Evolutionary conservation across 2,329 filamentous ascomycete species (phyloP).

Genomic region (Lachnellula hyalina): DNA sequence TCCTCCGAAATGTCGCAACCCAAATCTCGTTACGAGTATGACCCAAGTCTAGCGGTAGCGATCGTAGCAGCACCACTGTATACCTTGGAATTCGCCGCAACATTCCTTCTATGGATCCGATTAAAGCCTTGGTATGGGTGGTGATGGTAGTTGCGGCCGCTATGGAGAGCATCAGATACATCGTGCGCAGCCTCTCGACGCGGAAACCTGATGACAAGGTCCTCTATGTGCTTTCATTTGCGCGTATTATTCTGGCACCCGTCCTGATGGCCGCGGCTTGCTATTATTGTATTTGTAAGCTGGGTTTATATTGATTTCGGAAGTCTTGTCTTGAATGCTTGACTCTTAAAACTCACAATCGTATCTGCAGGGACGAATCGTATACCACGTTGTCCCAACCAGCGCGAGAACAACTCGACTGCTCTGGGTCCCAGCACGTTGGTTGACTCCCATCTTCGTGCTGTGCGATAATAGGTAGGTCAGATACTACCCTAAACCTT

Average conservation of each 20-base stretch:
- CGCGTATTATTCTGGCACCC: slow-evolving; percentile 29
- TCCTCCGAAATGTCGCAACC: slow-evolving; percentile 27
- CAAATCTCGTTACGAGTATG: slow-evolving; percentile 21
- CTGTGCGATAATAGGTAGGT: slow-evolving; percentile 22
- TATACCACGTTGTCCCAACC: slow-evolving; percentile 29
- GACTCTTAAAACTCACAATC: not conserved
- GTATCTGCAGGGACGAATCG: slow-evolving; percentile 21
- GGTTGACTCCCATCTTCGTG: slow-evolving; percentile 26
- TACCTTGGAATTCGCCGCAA: slow-evolving; percentile 23
- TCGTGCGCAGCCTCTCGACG: slow-evolving; percentile 16
- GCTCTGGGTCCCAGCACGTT: slow-evolving; percentile 26
- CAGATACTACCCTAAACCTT: not conserved
- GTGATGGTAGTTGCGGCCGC: slow-evolving; percentile 31
- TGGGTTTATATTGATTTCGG: not conserved
- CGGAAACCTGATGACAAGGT: slow-evolving; percentile 10
- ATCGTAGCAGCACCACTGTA: slow-evolving; percentile 29
- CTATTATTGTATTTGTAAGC: slow-evolving; percentile 29
- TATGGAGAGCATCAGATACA: slow-evolving; percentile 25
- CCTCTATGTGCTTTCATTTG: slow-evolving; percentile 27
- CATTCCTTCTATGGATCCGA: slow-evolving; percentile 30
- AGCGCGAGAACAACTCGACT: slow-evolving; percentile 13
- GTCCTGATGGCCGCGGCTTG: slow-evolving; percentile 31
- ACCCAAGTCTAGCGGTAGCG: slow-evolving; percentile 29
- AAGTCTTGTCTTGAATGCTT: not conserved
- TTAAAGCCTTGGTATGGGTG: slow-evolving; percentile 31